Evolutionary conservation across 305 asterid genomes (phyloP).

Genomic region (Solanum hybrid): DNA sequence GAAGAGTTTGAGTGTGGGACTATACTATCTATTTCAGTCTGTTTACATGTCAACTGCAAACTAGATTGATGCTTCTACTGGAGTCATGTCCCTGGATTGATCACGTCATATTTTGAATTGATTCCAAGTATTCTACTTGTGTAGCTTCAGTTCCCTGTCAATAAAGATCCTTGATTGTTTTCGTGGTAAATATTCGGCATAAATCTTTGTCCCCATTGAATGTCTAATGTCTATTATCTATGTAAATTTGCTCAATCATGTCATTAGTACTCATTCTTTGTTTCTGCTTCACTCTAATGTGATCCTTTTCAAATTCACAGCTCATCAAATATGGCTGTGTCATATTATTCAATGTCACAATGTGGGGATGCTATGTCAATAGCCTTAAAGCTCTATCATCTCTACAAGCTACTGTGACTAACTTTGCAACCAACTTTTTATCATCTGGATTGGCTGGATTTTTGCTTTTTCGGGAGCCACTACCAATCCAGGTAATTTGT

Average conservation of each 20-base stretch:
- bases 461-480: conserved; percentile 58
- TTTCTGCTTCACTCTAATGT: not conserved
- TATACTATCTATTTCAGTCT: not conserved
- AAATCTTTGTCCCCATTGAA: not conserved
- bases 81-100: not conserved
- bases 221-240: not conserved
- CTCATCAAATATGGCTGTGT: conserved; percentile 54
- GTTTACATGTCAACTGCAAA: not conserved
- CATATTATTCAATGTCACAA: conserved; percentile 50
- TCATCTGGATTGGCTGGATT: conserved; percentile 81
- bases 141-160: not conserved
- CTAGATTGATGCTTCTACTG: not conserved
- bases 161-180: not conserved
- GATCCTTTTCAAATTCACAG: conserved; percentile 16
- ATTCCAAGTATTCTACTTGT: not conserved
- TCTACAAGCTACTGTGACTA: conserved; percentile 86
- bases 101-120: not conserved
- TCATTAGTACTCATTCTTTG: not conserved
- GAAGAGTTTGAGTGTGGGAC: not conserved
- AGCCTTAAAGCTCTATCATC: conserved; percentile 84
- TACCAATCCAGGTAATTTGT: conserved; percentile 49
- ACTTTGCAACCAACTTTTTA: conserved; percentile 79
- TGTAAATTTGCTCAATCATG: not conserved
- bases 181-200: not conserved
- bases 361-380: conserved; percentile 96